A percentile compares a stretch with the other conserved stretches of the same genome.
These are phyloP conservation scores for Stenogyne calaminthoides DNA, from an alignment of 305 asterid species.

Conservation along the genomic window DNA sequence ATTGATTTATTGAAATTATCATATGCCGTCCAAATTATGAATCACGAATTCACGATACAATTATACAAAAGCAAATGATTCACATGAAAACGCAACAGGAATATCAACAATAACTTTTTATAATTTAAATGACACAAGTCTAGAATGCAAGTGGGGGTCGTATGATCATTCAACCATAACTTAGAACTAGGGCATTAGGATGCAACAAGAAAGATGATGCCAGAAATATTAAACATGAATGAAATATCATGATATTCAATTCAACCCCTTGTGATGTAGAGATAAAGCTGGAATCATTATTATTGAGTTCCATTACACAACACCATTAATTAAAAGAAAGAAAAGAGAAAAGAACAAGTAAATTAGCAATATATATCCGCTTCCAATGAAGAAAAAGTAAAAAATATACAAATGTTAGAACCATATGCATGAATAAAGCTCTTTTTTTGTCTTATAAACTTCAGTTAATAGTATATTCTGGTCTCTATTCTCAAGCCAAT, in stretches of 20 bases:
- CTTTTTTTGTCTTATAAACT: conserved; percentile 1
- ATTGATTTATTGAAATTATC: too few relatives aligned
- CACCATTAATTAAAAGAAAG: neutral
- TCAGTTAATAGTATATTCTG: conserved; percentile 11
- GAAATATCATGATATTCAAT: neutral
- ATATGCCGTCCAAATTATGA: neutral
- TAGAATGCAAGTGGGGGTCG: too few relatives aligned
- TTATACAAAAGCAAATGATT: too few relatives aligned
- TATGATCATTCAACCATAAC: too few relatives aligned
- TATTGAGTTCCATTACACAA: neutral
- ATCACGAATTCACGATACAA: too few relatives aligned
- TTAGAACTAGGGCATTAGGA: too few relatives aligned
- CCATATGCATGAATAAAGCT: conserved; percentile 17
- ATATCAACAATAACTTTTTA: too few relatives aligned
- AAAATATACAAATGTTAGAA: conserved; percentile 29
- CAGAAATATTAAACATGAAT: neutral
- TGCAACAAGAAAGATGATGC: too few relatives aligned
- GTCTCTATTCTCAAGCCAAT: conserved; percentile 65
- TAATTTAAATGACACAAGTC: too few relatives aligned
- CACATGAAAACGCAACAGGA: too few relatives aligned
- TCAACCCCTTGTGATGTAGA: neutral
- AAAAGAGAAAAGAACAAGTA: neutral
- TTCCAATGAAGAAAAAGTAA: conserved; percentile 26
- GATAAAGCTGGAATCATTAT: neutral
- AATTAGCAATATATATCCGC: conserved; percentile 24